Evolutionary conservation across 1,139 yeast species (phyloP), one percentile per base, ranked within the genome.

Genomic region (Kluyveromyces sp.): DNA sequence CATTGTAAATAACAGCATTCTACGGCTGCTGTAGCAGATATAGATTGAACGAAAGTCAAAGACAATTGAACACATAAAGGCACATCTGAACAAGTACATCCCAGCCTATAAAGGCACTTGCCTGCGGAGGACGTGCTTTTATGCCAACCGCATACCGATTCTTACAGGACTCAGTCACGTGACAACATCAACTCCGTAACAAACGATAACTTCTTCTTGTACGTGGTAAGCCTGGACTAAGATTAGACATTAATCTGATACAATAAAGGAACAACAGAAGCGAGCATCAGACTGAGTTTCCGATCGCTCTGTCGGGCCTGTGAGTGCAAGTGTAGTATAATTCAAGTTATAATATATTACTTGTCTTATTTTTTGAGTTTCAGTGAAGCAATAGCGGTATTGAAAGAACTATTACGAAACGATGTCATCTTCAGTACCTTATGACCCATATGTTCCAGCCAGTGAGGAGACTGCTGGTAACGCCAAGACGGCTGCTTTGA

Each of bases 351-450:
- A 15, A 19, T n/a, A 34, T 13, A 3, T 34, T n/a, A n/a, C n/a
- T n/a, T n/a, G n/a, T n/a, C n/a, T n/a, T n/a, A n/a, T n/a, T n/a
- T n/a, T n/a, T 9, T 13, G 19, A 32, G 18, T 32, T 32, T 12
- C 16, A n/a, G 19, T 11, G 11, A 9, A 11, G 15, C 4, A 3
- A 4, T 9, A 15, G 34, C 15, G 34, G 12, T 32, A 12, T 15
- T 8, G 4, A 32, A 7, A 15, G 12, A 32, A 3, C 15, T n/a
- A 32, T n/a, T 6, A 32, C 11, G 34, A n/a, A 33, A 33, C 8
- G 19, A 83, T 83, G 92, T 80, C 89, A 20, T 80, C 89, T 9
- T 78, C 89, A 41, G 86, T 80, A 42, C 95, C 95, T 48, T 87
- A 87, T 66, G 95, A 87, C 64, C 95, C 95, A 60, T 86, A 84